These are phyloP conservation scores for Phlegmacium glaucopus DNA, from an alignment of 768 basidiomycete genomes.

Conservation along the genomic window DNA sequence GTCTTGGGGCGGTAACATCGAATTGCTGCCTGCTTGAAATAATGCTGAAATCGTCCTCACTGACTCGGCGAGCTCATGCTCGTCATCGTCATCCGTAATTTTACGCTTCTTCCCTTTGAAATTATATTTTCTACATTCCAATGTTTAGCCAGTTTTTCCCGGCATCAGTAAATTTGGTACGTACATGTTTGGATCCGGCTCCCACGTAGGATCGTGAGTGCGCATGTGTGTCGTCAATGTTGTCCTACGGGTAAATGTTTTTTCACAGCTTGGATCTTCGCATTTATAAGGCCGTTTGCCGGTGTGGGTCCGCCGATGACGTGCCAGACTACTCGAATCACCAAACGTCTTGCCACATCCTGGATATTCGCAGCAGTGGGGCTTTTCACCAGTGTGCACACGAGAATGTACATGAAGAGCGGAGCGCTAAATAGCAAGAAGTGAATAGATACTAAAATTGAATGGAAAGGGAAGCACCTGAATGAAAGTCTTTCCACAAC, in stretches of 20 bases:
- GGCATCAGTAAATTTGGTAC: constrained; percentile 23
- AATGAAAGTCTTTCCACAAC: constrained; percentile 89
- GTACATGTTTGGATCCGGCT: constrained; percentile 79
- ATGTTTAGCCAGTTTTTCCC: constrained; percentile 6
- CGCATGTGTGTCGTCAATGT: constrained; percentile 86
- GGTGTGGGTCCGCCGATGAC: constrained; percentile 87
- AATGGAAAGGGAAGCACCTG: constrained; percentile 50
- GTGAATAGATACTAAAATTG: constrained; percentile 2
- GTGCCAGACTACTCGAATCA: constrained; percentile 88
- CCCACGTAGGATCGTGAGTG: constrained; percentile 82
- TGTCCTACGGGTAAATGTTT: constrained; percentile 84
- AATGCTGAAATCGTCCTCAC: constrained; percentile 74
- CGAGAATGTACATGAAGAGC: constrained; percentile 86
- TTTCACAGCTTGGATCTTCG: constrained; percentile 77
- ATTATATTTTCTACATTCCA: constrained; percentile 58
- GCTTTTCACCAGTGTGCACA: constrained; percentile 92
- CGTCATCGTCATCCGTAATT: constrained; percentile 48
- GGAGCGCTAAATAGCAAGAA: constrained; percentile 57
- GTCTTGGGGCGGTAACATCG: constrained; percentile 24
- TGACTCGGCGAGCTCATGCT: constrained; percentile 65
- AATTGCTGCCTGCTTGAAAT: constrained; percentile 47
- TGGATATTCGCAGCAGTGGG: constrained; percentile 87
- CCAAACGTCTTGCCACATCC: constrained; percentile 86
- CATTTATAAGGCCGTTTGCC: constrained; percentile 87
- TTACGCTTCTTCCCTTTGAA: constrained; percentile 74